Percentiles rank a stretch among this genome's conserved stretches.
Evolutionary conservation across 1,284 basidiomycete genomes (phyloP).

Genomic region (Phellinidium pouzarii): DNA sequence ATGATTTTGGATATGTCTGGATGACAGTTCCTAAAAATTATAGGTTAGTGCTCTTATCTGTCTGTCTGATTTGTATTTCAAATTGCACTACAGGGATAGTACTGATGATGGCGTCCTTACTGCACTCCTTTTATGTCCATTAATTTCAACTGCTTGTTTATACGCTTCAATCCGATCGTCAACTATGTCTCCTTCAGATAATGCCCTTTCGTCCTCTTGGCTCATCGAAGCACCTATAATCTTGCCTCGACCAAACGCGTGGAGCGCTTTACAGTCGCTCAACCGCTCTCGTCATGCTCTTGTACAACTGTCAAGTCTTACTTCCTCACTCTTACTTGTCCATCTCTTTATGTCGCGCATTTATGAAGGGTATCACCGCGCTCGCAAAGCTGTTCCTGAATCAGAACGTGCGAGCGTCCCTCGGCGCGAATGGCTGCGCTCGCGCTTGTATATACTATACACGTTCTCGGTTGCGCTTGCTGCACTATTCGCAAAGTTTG

Average conservation of each 20-base stretch:
- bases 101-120: constrained; percentile 80
- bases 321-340: constrained; percentile 69
- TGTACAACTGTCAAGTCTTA: constrained; percentile 73
- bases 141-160: constrained; percentile 65
- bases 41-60: constrained; percentile 38
- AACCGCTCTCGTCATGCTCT: constrained; percentile 67
- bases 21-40: constrained; percentile 89
- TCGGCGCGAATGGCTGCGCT: constrained; percentile 58
- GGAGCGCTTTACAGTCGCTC: constrained; percentile 51
- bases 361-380: constrained; percentile 51
- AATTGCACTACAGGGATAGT: constrained; percentile 49
- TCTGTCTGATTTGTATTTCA: not conserved
- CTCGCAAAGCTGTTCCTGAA: constrained; percentile 39
- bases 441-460: constrained; percentile 59
- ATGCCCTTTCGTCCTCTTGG: constrained; percentile 56
- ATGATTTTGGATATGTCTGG: constrained; percentile 68
- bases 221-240: constrained; percentile 63
- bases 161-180: constrained; percentile 39
- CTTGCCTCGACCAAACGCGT: constrained; percentile 36
- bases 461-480: constrained; percentile 43
- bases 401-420: constrained; percentile 69
- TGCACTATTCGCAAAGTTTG: constrained; percentile 42
- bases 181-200: constrained; percentile 22
- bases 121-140: constrained; percentile 70
- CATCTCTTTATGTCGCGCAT: constrained; percentile 73